Base-by-base conservation (phyloP, 345 rosid species). In the Euphorbia tirucalli region DNA sequence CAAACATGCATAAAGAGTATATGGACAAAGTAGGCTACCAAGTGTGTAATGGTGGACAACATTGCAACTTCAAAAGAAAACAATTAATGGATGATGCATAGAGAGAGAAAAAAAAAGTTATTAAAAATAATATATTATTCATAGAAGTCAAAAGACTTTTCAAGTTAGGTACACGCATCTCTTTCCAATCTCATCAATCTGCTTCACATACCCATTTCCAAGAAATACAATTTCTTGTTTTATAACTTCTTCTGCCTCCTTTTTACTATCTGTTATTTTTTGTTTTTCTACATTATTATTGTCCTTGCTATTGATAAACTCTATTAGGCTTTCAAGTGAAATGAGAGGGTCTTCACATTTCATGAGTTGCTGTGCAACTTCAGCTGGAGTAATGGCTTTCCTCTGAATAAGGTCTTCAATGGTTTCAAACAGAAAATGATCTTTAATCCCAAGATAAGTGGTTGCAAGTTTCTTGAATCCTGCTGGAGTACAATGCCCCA, bases 281-380 rank as follows among this genome's bases (percentile, higher is more conserved):
- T 5, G 44, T 2, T 27, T n/a, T 22, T 49, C 25, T 3, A 11
- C 55, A 0, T 30, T n/a, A n/a, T n/a, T n/a, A n/a, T n/a, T n/a
- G 35, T 48, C 75, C 55, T 71, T 71, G 5, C 0, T 24, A 21
- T 39, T 37, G 30, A 76, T 25, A 18, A 65, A 71, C 44, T 71
- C 68, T 3, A 76, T 59, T 7, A 76, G 68, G 37, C 75, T 37
- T n/a, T 76, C 56, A 19, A 76, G 75, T 14, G 74, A 69, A 55
- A 32, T 37, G 3, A 6, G 30, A 31, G 79, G 79, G 1, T 58
- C 63, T 4, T 37, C 66, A 22, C 52, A 21, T 37, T 28, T 71
- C 79, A 71, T 76, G 16, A 76, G 79, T 0, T 71, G 79, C 44
- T 76, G 72, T 1, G 79, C 79, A 2, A 66, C 75, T 49, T 71